Conservation (phyloP, 176 grass and related monocot species). For the Urochloa ruziziensis region DNA sequence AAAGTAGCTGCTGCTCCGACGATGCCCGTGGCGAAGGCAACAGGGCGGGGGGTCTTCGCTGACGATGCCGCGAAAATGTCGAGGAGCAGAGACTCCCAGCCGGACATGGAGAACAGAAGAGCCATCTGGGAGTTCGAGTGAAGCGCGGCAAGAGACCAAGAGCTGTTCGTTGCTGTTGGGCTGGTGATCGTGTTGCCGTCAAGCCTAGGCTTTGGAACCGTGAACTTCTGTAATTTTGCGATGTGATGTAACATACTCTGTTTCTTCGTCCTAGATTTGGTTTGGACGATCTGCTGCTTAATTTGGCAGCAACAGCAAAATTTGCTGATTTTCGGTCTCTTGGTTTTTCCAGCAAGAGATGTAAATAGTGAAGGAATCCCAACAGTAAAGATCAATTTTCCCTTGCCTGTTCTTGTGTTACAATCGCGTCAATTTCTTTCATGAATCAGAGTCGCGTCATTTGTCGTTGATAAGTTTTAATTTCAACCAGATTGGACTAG, state of each 20-base stretch:
- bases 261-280: not conserved
- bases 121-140: slow-evolving; percentile 5
- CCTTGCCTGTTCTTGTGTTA: not conserved
- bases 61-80: not conserved
- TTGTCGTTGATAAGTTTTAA: not conserved
- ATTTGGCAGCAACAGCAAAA: not conserved
- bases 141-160: not conserved
- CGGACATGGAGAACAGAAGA: not conserved
- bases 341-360: not conserved
- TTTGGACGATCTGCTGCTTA: not conserved
- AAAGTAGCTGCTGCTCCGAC: not conserved
- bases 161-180: not conserved
- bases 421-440: not conserved
- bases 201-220: not conserved
- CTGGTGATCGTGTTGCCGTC: not conserved
- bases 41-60: not conserved
- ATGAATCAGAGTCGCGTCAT: not conserved
- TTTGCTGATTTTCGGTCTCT: not conserved
- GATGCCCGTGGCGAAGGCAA: not conserved
- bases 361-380: too few relatives aligned
- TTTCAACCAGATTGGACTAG: not conserved
- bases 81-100: not conserved
- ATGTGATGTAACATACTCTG: not conserved
- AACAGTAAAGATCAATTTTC: not conserved
- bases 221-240: not conserved